Evolutionary conservation across 306 rosid species (phyloP).

Genomic region (Begonia fuchsioides): DNA sequence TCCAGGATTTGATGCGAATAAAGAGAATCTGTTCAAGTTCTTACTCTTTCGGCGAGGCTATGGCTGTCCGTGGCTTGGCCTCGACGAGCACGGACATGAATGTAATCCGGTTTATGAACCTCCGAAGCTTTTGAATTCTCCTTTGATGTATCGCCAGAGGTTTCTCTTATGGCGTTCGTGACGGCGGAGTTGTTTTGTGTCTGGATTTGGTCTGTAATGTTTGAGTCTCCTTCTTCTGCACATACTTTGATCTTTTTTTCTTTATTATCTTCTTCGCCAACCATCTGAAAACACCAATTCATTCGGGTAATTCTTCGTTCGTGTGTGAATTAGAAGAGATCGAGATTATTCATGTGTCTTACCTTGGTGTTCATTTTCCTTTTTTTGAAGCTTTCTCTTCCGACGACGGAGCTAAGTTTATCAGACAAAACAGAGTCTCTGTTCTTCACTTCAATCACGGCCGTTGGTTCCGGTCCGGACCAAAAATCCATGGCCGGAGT

Average conservation of each 20-base stretch:
- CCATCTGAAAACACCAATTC: constrained; percentile 21
- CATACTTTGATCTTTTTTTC: constrained; percentile 45
- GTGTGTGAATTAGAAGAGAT: too few relatives aligned
- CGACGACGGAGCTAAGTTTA: constrained; percentile 19
- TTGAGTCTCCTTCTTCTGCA: constrained; percentile 58
- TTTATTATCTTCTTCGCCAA: constrained; percentile 25
- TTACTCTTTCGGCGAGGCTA: constrained; percentile 89
- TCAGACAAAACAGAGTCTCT: constrained; percentile 10
- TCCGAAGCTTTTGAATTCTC: constrained; percentile 72
- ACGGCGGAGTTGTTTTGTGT: constrained; percentile 15
- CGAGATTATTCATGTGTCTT: background rate
- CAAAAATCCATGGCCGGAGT: constrained; percentile 11
- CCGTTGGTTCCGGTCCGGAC: constrained; percentile 22
- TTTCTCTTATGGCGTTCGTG: constrained; percentile 25
- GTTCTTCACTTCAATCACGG: constrained; percentile 14
- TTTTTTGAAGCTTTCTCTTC: constrained; percentile 41
- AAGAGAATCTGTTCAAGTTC: constrained; percentile 2
- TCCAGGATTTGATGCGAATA: background rate
- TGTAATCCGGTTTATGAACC: constrained; percentile 69
- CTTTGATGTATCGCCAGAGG: constrained; percentile 40
- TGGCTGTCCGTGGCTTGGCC: constrained; percentile 98
- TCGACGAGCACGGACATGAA: constrained; percentile 86
- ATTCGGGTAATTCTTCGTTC: too few relatives aligned
- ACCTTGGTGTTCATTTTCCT: constrained; percentile 55
- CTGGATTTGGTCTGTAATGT: constrained; percentile 30